phyloP scores from a whole-genome alignment of 805 yeast genomes.

The Kodamaea neixiangensis region DNA sequence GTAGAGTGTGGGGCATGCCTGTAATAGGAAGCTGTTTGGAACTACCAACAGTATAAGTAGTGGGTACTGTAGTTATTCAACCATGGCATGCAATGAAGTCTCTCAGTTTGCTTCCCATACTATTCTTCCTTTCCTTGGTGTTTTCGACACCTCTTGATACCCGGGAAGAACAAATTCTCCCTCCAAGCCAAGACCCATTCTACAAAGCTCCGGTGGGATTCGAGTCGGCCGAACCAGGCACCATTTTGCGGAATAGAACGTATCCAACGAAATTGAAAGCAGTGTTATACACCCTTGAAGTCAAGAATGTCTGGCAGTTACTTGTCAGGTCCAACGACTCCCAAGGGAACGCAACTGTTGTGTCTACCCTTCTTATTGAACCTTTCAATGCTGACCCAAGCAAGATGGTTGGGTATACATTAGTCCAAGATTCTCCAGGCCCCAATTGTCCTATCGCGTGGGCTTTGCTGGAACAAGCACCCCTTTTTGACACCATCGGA shows the following conservation, averaged over 20 bases:
- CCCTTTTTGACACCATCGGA: constrained; percentile 11
- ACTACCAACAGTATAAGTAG: too few species aligned
- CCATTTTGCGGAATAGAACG: constrained; percentile 16
- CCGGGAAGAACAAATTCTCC: not conserved
- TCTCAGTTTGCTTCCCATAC: not conserved
- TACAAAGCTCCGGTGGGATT: constrained; percentile 18
- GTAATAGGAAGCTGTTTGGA: not conserved
- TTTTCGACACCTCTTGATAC: not conserved
- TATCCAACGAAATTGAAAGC: constrained; percentile 14
- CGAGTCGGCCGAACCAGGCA: constrained; percentile 16
- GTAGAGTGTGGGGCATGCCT: not conserved
- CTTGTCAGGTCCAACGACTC: constrained; percentile 16
- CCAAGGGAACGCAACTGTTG: constrained; percentile 24
- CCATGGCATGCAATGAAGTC: not conserved
- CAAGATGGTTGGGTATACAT: constrained; percentile 25
- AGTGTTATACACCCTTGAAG: constrained; percentile 12
- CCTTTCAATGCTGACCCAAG: constrained; percentile 26
- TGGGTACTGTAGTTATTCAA: too few species aligned
- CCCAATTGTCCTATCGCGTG: constrained; percentile 27
- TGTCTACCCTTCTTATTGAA: constrained; percentile 26
- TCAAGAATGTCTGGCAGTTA: constrained; percentile 14
- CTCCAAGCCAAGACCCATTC: constrained; percentile 15
- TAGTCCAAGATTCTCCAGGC: constrained; percentile 27
- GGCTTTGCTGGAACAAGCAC: constrained; percentile 15
- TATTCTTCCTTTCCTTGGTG: not conserved